Evolutionary conservation across 371 early-diverging fungal genomes (phyloP), one percentile per base, ranked within the genome.

Genomic region (Mucor irregularis): DNA sequence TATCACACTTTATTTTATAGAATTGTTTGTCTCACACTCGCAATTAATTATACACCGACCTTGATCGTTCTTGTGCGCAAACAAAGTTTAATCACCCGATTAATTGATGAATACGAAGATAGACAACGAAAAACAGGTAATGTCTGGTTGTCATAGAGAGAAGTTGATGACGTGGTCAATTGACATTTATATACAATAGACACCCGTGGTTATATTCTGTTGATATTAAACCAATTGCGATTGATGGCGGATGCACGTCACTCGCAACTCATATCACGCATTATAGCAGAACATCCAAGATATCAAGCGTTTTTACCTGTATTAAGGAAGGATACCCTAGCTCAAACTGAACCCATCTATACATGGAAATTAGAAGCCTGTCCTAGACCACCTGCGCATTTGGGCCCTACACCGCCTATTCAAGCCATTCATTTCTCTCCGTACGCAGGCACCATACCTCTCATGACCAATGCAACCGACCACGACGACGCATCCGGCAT

Each of bases 401-500:
- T 74, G 5, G 78, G 78, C 1, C 78, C 78, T n/a, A 56, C 60
- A 21, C 78, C 78, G 0, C 78, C 78, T 35, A 58, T 74, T 24
- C 68, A 74, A 49, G 49, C 61, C 2, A 52, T 56, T 24, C 62
- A 63, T 35, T 73, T 65, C 30, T 71, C 78, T 1, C 64, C 74
- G 6, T 77, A 73, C 35, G 34, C 61, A 13, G 62, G 72, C 2
- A 68, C 72, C 5, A 21, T 71, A 26, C 72, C 68, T 22, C 53
- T 74, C 35, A 74, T 69, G 64, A 56, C 61, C 25, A 69, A 52
- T 46, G 46, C 54, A 1, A 48, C 55, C 10, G 58, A 60, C 29
- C 42, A 42, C 17, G 64, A 68, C 11, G 63, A 68, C 10, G 42
- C 49, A 4, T 37, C 48, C 30, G 72, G 72, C 5, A 71, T 73